Evolutionary conservation across 2,329 filamentous ascomycete genomes (phyloP).

Genomic region (Penicillium sp.): DNA sequence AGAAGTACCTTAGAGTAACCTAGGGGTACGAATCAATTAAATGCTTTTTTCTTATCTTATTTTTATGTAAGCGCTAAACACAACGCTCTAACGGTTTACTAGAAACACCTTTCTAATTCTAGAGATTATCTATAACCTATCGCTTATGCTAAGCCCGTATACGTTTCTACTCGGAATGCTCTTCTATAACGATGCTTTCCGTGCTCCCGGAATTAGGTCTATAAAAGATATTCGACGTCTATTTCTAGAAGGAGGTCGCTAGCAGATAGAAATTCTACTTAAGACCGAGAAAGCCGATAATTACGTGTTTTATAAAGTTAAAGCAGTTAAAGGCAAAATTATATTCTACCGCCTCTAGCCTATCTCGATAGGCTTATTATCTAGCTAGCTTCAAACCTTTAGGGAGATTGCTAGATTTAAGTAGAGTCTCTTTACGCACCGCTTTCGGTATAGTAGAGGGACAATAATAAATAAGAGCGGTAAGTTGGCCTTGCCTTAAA

Average conservation of each 20-base stretch:
- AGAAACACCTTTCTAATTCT: not conserved
- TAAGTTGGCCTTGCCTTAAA: too few species aligned
- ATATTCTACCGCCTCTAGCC: too few species aligned
- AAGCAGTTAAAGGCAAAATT: not conserved
- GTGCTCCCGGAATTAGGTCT: not conserved
- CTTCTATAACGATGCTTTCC: not conserved
- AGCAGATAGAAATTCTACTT: not conserved
- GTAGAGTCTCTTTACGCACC: not conserved
- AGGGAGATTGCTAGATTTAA: not conserved
- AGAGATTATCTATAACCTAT: not conserved
- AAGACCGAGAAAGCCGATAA: not conserved
- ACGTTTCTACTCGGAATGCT: not conserved
- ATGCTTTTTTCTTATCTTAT: too few species aligned
- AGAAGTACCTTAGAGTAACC: not conserved
- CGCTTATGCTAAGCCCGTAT: not conserved
- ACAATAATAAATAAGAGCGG: not conserved
- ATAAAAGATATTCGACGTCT: not conserved
- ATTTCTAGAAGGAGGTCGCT: not conserved
- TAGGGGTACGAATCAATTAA: not conserved
- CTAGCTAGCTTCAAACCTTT: not conserved
- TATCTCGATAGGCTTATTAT: too few species aligned
- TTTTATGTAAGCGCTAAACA: not conserved
- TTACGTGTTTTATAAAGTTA: not conserved
- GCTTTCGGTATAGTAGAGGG: not conserved
- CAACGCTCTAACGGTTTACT: not conserved